Base-by-base conservation (phyloP, 2,329 filamentous ascomycete species). In the Penicillium sp. region DNA sequence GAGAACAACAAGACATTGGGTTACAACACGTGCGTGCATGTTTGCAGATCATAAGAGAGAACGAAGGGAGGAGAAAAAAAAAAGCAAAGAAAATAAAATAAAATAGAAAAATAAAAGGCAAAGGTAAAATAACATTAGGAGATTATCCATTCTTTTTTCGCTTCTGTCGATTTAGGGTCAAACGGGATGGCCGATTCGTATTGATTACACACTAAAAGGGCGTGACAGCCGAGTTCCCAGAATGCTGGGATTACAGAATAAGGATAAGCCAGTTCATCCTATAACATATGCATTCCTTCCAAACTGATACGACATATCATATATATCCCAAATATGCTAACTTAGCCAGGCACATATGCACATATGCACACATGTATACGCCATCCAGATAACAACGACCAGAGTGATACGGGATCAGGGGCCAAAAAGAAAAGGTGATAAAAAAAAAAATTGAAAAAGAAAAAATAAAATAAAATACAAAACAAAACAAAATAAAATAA, bases 101-200 rank as follows among this genome's bases (percentile, higher is more conserved):
- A n/a, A n/a, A n/a, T n/a, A n/a, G n/a, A n/a, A n/a, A 57, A 40
- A 25, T 54, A 50, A 57, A 56, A 15, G 19, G 54, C 35, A 50
- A 54, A 50, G 40, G 19, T 37, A 25, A 37, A 40, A 45, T 50
- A 42, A 42, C 51, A 56, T 50, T 59, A 55, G n/a, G 17, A 40
- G 12, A 27, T n/a, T 29, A 48, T 27, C 9, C 1, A 17, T 42
- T 33, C 4, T 21, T 51, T 47, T 53, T 54, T 29, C 1, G 41
- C 15, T 43, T 21, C n/a, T 12, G 17, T 51, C n/a, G 41, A 47
- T 19, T 56, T 48, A 56, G 19, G 27, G 35, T 45, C 43, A 54
- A 54, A 54, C 58, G 58, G 58, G 27, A 59, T 41, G 50, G 47
- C 58, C 58, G 62, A 56, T 64, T 61, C 54, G 61, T 58, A 58